These are phyloP conservation scores for Rhinocladiella mackenziei DNA, from an alignment of 2,329 filamentous ascomycete species.

Conservation along the genomic window DNA sequence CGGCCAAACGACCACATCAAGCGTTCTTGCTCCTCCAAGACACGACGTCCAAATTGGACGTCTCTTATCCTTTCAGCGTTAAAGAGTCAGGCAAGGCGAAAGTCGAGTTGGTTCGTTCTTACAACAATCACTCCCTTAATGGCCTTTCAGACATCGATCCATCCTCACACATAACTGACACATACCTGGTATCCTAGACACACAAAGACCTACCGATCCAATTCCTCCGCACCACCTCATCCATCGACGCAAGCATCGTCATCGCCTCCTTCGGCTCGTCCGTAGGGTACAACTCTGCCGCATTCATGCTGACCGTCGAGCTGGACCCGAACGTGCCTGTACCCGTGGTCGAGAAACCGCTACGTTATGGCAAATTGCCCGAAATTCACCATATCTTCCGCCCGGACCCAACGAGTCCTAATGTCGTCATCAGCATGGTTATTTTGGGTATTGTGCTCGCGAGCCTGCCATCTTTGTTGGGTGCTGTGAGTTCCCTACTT, in stretches of 20 bases:
- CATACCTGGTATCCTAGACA: slow-evolving; percentile 52
- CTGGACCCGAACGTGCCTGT: slow-evolving; percentile 59
- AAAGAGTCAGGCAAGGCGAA: slow-evolving; percentile 86
- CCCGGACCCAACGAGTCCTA: slow-evolving; percentile 72
- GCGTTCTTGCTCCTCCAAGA: slow-evolving; percentile 84
- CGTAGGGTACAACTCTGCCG: slow-evolving; percentile 60
- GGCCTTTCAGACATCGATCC: too few species aligned
- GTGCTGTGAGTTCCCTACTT: slow-evolving; percentile 54
- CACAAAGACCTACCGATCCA: slow-evolving; percentile 86
- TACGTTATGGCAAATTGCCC: slow-evolving; percentile 76
- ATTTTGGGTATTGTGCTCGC: slow-evolving; percentile 71
- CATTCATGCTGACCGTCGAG: slow-evolving; percentile 69
- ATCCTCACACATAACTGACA: background rate
- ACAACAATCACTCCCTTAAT: background rate
- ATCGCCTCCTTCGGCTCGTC: slow-evolving; percentile 78
- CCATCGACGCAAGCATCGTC: slow-evolving; percentile 74
- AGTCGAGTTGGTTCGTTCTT: slow-evolving; percentile 73
- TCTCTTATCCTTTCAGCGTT: slow-evolving; percentile 76
- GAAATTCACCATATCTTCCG: slow-evolving; percentile 93
- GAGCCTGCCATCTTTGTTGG: slow-evolving; percentile 68
- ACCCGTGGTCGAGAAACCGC: slow-evolving; percentile 60
- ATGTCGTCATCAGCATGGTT: slow-evolving; percentile 70
- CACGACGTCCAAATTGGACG: slow-evolving; percentile 69
- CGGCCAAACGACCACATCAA: slow-evolving; percentile 83
- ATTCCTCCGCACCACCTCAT: slow-evolving; percentile 63